Conservation (phyloP, 352 stramenopile genomes). For the Phytophthora ramorum region DNA sequence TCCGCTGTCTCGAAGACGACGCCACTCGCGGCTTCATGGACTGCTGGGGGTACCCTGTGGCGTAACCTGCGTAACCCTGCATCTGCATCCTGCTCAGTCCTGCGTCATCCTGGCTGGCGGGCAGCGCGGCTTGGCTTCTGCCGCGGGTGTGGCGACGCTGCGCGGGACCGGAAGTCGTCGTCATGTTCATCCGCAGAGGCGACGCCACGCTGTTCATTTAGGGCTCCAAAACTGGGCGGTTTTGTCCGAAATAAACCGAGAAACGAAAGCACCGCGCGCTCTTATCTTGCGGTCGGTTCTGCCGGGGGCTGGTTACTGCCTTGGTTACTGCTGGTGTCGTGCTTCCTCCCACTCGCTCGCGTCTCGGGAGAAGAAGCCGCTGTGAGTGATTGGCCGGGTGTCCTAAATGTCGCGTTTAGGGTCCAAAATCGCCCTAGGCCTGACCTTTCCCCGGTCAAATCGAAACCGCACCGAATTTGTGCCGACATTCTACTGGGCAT, state of each 20-base stretch:
- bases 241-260: neutral
- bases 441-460: slow-evolving; percentile 35
- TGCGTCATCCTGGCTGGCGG: slow-evolving; percentile 30
- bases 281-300: too few species aligned
- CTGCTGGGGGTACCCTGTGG: slow-evolving; percentile 16
- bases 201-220: slow-evolving; percentile 48
- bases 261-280: too few species aligned
- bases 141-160: slow-evolving; percentile 24
- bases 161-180: slow-evolving; percentile 20
- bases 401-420: slow-evolving; percentile 29
- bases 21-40: slow-evolving; percentile 20
- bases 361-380: slow-evolving; percentile 35
- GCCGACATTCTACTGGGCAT: slow-evolving; percentile 12
- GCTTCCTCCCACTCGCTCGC: slow-evolving; percentile 29
- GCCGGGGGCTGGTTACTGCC: neutral
- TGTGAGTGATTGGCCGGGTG: slow-evolving; percentile 22
- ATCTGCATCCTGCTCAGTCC: slow-evolving; percentile 31
- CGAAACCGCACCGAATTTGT: slow-evolving; percentile 34
- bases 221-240: slow-evolving; percentile 1
- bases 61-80: slow-evolving; percentile 38
- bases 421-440: neutral
- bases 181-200: slow-evolving; percentile 48
- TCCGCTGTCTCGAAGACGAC: slow-evolving; percentile 5
- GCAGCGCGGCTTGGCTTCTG: slow-evolving; percentile 6
- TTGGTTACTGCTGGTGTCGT: neutral